phyloP scores from a whole-genome alignment of 495 filamentous ascomycete species.

The Neurospora cerealis region DNA sequence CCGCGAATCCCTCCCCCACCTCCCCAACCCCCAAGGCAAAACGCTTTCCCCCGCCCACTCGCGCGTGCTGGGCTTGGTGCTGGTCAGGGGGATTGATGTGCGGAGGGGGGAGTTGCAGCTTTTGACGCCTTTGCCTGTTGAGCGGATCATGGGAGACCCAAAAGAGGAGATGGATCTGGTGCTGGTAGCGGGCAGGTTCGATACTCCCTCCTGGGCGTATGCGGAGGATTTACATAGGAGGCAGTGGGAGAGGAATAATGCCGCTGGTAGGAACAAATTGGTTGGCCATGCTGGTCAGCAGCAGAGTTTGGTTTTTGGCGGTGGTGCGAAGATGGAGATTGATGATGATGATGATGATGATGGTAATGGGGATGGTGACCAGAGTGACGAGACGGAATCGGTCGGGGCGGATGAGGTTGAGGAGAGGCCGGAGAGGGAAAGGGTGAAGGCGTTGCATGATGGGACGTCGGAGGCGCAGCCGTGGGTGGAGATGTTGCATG shows the following conservation, averaged over 20 bases:
- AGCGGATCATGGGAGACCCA: not conserved
- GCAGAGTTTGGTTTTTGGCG: not conserved
- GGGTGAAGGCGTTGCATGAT: conserved; percentile 1
- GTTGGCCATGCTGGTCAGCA: not conserved
- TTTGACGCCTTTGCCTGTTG: conserved; percentile 36
- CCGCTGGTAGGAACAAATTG: not conserved
- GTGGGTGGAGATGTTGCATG: conserved; percentile 43
- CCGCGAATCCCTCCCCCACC: conserved; percentile 29
- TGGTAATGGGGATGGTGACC: conserved; percentile 8
- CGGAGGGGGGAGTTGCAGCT: conserved; percentile 36
- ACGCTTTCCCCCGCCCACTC: conserved; percentile 37
- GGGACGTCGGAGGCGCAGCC: conserved; percentile 22
- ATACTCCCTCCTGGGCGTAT: conserved; percentile 50
- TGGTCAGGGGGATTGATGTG: conserved; percentile 46
- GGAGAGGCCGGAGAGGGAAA: conserved; percentile 8
- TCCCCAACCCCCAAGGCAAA: conserved; percentile 27
- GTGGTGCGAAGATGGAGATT: not conserved
- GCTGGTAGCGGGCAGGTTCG: conserved; percentile 48
- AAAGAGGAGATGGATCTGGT: conserved; percentile 27
- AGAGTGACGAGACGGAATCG: conserved; percentile 10
- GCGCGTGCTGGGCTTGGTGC: conserved; percentile 37
- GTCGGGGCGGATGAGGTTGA: not conserved
- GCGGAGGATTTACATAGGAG: conserved; percentile 36
- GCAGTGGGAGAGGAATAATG: not conserved
- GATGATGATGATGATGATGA: not conserved